Base-by-base conservation (phyloP, 2,329 filamentous ascomycete genomes). In the Penicillium sp. region DNA sequence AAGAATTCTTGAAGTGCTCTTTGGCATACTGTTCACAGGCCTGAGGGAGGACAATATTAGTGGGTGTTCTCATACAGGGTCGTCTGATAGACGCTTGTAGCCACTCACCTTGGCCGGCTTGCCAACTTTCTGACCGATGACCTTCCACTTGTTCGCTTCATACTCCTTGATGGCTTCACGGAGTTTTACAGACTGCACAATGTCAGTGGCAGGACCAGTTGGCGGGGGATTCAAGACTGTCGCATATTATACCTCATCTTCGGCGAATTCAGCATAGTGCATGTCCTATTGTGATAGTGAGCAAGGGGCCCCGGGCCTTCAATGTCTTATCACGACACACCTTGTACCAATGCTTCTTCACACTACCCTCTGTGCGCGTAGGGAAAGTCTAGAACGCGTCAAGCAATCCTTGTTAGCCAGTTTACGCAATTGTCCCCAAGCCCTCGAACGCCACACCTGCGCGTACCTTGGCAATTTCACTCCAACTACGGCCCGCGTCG, bases 291-390 rank as follows among this genome's bases (percentile, higher is more conserved):
- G 30, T 51, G 23, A 53, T 35, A 30, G 38, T 30, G 14, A 30
- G 15, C n/a, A 13, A 19, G 27, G 16, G 15, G 15, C 10, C 15
- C 18, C 15, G 18, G 16, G 19, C 18, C 4, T 23, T 46, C 28
- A 39, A 29, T 32, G 21, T 17, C 19, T 11, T 4, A 15, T 30
- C 13, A 19, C 8, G 8, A 27, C 70, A 40, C 73, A 88, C 87
- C 78, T 97, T 97, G 70, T 98, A 97, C 91, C 93, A 98, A 67
- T 98, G 93, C 71, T 97, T 98, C 77, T 97, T 98, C 15, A 98
- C 93, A 60, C 90, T 96, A 6, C 93, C 93, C 70, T 98, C 93
- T 28, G 93, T 98, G 58, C 93, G 79, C 16, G 81, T 83, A 8
- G 93, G 91, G 63, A 98, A 98, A 2, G 86, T 90, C 87, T 94